Base-by-base conservation (phyloP, 202 grass and related monocot species). In the Cymbopogon flexuosus region DNA sequence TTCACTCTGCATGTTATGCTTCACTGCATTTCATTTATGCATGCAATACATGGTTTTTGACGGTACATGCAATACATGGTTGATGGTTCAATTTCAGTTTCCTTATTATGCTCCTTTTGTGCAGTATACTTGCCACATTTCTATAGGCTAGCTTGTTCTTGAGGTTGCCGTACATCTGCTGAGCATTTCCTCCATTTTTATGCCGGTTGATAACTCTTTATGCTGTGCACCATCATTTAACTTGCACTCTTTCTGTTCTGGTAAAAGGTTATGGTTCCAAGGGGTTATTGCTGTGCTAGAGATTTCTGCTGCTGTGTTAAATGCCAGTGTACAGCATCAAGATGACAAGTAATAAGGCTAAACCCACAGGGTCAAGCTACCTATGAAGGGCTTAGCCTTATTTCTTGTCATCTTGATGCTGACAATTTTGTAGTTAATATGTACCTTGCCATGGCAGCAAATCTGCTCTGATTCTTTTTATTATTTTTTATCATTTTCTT, bases 141-240 rank as follows among this genome's bases (percentile, higher is more conserved):
- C 21, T 66, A 51, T 86, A 52, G 15, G 40, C 6, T 41, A 61
- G 41, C 51, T 58, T 81, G 40, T 29, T 49, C 23, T 76, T 76
- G 70, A 81, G 15, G 60, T 72, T 15, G 7, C 5, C 33, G 40
- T 62, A 70, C 40, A 41, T 76, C 68, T 62, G 12, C 62, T 74
- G 19, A 40, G 15, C 19, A 62, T 62, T 84, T 58, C 69, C 63
- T 58, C 36, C 5, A 60, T 65, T 65, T 72, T 46, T 62, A n/a
- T 24, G 51, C 23, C 4, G 30, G 14, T 21, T 22, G 51, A 21
- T 21, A 57, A 57, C n/a, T 76, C 15, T 30, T 49, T 51, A 30
- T 80, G 15, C 3, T 31, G 34, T 52, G 35, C 39, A 81, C 71
- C 5, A 64, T 35, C 2, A 15, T 72, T 87, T 23, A 0, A 23